phyloP scores from a whole-genome alignment of 2,329 filamentous ascomycete species.

The Penicillium palitans region DNA sequence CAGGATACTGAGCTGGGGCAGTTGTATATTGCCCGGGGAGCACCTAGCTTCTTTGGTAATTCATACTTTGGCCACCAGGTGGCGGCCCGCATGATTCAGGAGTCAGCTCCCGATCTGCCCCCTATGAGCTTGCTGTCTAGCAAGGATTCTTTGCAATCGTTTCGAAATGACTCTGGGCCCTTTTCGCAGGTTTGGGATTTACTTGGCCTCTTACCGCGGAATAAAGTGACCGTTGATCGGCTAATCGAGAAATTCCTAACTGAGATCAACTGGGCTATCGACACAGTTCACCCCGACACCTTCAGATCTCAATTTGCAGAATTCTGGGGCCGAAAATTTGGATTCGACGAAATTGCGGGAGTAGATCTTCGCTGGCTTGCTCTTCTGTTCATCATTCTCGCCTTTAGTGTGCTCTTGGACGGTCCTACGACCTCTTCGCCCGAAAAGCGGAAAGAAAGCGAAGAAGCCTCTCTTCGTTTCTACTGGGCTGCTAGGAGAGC shows the following conservation, averaged over 20 bases:
- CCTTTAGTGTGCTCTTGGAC: conserved; percentile 42
- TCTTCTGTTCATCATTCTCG: conserved; percentile 44
- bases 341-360: conserved; percentile 43
- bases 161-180: conserved; percentile 30
- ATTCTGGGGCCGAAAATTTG: conserved; percentile 44
- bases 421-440: conserved; percentile 33
- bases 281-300: conserved; percentile 38
- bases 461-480: conserved; percentile 44
- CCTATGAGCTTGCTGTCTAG: conserved; percentile 26
- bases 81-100: conserved; percentile 35
- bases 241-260: conserved; percentile 38
- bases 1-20: conserved; percentile 27
- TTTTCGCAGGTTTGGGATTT: conserved; percentile 47
- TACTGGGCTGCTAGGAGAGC: conserved; percentile 45
- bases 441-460: conserved; percentile 39
- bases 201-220: conserved; percentile 41
- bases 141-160: conserved; percentile 20
- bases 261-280: conserved; percentile 41
- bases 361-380: conserved; percentile 47
- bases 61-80: conserved; percentile 39
- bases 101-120: conserved; percentile 26
- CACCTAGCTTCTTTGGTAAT: conserved; percentile 34
- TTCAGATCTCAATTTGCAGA: conserved; percentile 41
- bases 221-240: conserved; percentile 40
- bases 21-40: conserved; percentile 33